These are phyloP conservation scores for Ophiostoma montium DNA, from an alignment of 2,329 filamentous ascomycete species.

Conservation along the genomic window DNA sequence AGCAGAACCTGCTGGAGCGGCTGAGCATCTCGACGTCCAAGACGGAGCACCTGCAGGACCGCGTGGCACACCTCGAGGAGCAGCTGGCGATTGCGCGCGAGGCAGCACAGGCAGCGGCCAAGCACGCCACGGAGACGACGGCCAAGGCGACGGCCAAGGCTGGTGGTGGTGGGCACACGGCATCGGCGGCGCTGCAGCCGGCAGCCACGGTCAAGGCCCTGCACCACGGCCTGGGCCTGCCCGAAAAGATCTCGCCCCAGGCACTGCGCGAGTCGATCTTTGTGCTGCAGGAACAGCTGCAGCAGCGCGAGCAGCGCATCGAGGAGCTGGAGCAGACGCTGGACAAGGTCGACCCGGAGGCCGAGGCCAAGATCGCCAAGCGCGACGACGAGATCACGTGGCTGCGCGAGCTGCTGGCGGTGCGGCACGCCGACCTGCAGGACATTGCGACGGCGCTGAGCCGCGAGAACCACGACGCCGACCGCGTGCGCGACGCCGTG, in stretches of 20 bases:
- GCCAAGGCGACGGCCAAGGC: conserved; percentile 35
- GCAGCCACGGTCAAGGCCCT: conserved; percentile 21
- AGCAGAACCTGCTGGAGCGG: conserved; percentile 67
- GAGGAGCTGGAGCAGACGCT: conserved; percentile 70
- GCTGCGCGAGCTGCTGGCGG: conserved; percentile 83
- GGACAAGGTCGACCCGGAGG: conserved; percentile 57
- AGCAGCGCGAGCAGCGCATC: conserved; percentile 81
- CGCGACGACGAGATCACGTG: conserved; percentile 88
- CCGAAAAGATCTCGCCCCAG: conserved; percentile 85
- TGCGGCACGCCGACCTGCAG: conserved; percentile 79
- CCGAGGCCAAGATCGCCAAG: conserved; percentile 71
- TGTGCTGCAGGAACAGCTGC: conserved; percentile 90
- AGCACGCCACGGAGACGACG: conserved; percentile 51
- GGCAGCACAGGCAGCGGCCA: conserved; percentile 68
- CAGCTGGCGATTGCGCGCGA: conserved; percentile 82
- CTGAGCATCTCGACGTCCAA: conserved; percentile 73
- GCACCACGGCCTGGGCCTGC: conserved; percentile 35
- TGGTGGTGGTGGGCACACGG: conserved; percentile 3
- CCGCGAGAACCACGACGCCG: conserved; percentile 59
- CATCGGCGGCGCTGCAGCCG: conserved; percentile 15
- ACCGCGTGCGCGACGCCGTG: conserved; percentile 73
- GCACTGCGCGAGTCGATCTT: conserved; percentile 91
- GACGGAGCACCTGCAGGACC: conserved; percentile 73
- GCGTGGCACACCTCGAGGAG: conserved; percentile 72
- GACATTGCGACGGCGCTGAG: conserved; percentile 77